Evolutionary conservation across 2,329 filamentous ascomycete species (phyloP).

Genomic region (Fusarium xylarioides): DNA sequence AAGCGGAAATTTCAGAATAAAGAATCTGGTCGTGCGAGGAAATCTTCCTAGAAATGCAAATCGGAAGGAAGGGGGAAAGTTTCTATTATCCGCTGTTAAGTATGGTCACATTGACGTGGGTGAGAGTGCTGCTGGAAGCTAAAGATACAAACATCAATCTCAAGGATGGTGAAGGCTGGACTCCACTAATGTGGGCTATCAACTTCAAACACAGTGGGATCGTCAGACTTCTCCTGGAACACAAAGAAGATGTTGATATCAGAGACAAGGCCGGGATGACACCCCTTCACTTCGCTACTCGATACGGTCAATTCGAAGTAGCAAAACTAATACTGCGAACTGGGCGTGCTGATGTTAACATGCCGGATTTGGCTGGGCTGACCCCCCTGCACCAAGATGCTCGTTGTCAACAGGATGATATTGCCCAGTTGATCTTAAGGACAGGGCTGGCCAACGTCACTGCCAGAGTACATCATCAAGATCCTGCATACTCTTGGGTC

Average conservation of each 20-base stretch:
- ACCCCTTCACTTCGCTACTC: not conserved
- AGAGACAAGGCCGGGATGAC: not conserved
- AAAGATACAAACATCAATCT: fast-evolving
- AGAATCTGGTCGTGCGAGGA: fast-evolving
- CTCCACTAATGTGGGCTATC: not conserved
- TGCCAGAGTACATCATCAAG: not conserved
- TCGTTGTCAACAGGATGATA: not conserved
- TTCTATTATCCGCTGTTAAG: not conserved
- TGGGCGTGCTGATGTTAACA: fast-evolving
- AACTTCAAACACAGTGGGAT: fast-evolving
- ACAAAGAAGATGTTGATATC: not conserved
- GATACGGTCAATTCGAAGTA: not conserved
- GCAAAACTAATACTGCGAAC: not conserved
- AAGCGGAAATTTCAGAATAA: not conserved
- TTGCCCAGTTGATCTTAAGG: not conserved
- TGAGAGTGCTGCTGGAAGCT: not conserved
- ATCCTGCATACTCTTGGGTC: not conserved
- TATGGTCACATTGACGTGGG: not conserved
- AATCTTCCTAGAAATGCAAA: fast-evolving
- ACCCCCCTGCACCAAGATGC: not conserved
- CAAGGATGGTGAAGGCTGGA: not conserved
- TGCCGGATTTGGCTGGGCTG: not conserved
- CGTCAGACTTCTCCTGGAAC: not conserved
- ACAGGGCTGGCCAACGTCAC: not conserved
- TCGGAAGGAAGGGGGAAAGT: not conserved